Conservation (phyloP, 2,329 filamentous ascomycete genomes). For the Fusarium agapanthi region DNA sequence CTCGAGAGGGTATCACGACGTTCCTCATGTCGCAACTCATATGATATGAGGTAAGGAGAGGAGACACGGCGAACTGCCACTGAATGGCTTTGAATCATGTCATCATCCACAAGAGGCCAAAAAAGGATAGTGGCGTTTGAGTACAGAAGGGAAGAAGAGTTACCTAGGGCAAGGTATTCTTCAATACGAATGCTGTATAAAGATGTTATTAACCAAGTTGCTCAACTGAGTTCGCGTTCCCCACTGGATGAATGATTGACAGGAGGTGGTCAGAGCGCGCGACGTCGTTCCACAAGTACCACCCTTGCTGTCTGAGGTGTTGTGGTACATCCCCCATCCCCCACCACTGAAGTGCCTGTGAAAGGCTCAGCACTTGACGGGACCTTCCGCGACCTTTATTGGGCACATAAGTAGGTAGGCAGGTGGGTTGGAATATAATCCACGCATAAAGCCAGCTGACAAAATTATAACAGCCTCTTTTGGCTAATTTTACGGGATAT, state of each 20-base stretch:
- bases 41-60: constrained; percentile 14
- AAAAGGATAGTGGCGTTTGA: neutral
- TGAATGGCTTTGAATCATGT: constrained; percentile 18
- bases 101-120: constrained; percentile 11
- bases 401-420: constrained; percentile 3
- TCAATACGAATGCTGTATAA: neutral
- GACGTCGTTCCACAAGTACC: constrained; percentile 23
- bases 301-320: constrained; percentile 14
- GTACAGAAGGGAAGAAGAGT: neutral
- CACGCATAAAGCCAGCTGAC: too few relatives aligned
- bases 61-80: constrained; percentile 27
- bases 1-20: constrained; percentile 30
- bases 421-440: too few relatives aligned
- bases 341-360: constrained; percentile 8
- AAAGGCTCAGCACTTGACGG: constrained; percentile 9
- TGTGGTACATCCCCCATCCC: constrained; percentile 33
- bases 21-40: constrained; percentile 37
- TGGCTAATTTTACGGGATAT: too few relatives aligned
- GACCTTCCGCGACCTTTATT: constrained; percentile 36
- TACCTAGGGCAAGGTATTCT: neutral
- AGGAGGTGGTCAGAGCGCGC: constrained; percentile 27
- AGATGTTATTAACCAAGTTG: constrained; percentile 21
- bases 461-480: too few relatives aligned
- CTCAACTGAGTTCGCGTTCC: constrained; percentile 22
- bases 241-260: constrained; percentile 1